Base-by-base conservation (phyloP, 2,329 filamentous ascomycete species). In the Pestalotiopsis sp. region DNA sequence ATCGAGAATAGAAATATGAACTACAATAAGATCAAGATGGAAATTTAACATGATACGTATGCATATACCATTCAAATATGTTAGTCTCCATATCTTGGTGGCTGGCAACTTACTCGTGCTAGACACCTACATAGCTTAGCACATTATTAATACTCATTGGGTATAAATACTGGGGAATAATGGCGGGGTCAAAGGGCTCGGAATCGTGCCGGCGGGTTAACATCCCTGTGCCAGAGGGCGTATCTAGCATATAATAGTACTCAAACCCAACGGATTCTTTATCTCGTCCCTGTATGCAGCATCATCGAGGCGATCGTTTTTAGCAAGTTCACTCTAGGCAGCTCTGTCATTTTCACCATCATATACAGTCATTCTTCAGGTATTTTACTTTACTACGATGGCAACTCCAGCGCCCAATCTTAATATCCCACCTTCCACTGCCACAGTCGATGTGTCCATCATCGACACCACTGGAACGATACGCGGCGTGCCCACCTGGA, bases 381-480 rank as follows among this genome's bases (percentile, higher is more conserved):
- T 25, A 60, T 60, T n/a, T n/a, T 36, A 38, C 2, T 39, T 39
- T 14, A 23, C 36, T 45, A 72, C 27, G 23, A 73, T 73, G 74
- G 69, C 74, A 9, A 70, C 70, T 36, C 45, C 49, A 20, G 72
- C 67, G 39, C 77, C 74, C 13, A 70, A 78, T 23, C 71, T 80
- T 17, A 70, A 75, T n/a, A 79, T 81, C 57, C 78, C 78, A 0
- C 25, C 70, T 1, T 80, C 78, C 13, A 67, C 71, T 3, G 71
- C 75, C 39, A 79, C 74, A 2, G 77, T 80, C 31, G 67, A 75
- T 49, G 74, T 80, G 25, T 78, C 75, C 31, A 78, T 80, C 71
- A 76, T 80, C 66, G 71, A 80, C 70, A 77, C 75, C 0, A 75
- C 71, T 3, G 69, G 71, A 23, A 71, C 64, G 0, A 68, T 80